phyloP scores from a whole-genome alignment of 2,329 filamentous ascomycete genomes.

The Ophiostoma triangulosporum region DNA sequence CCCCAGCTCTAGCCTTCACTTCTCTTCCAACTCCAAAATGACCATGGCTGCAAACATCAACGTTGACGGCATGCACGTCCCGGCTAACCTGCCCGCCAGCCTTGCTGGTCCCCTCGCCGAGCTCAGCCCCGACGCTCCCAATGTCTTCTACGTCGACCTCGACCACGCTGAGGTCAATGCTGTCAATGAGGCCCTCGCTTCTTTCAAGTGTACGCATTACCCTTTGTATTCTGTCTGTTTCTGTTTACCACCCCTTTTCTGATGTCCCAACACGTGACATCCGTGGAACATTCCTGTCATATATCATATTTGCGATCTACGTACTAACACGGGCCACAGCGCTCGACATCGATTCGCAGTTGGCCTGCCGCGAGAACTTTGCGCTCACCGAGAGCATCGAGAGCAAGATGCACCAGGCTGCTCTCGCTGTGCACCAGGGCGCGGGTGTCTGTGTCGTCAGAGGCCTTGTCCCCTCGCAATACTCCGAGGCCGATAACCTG shows the following conservation, averaged over 20 bases:
- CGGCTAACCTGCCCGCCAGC: not conserved
- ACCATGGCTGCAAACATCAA: not conserved
- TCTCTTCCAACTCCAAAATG: not conserved
- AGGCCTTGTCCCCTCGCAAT: constrained; percentile 34
- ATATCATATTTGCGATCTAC: not conserved
- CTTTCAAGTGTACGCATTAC: constrained; percentile 17
- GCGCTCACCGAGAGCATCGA: constrained; percentile 24
- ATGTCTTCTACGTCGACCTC: constrained; percentile 10
- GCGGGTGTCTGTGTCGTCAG: constrained; percentile 40
- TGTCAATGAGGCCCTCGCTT: constrained; percentile 16
- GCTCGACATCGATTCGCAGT: constrained; percentile 23
- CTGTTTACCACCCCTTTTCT: not conserved
- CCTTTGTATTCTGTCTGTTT: not conserved
- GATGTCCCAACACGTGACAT: not conserved
- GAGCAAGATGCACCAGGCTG: constrained; percentile 21
- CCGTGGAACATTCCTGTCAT: not conserved
- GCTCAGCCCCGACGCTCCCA: constrained; percentile 5
- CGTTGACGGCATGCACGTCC: not conserved
- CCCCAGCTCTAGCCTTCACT: too few relatives aligned
- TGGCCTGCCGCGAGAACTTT: constrained; percentile 26
- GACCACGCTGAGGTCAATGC: constrained; percentile 12
- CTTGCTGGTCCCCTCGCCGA: constrained; percentile 8
- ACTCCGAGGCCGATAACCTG: constrained; percentile 39
- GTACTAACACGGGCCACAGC: constrained; percentile 1
- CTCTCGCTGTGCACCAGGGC: constrained; percentile 26